Evolutionary conservation across 352 stramenopile genomes (phyloP).

Genomic region (Phytophthora sansomeana): DNA sequence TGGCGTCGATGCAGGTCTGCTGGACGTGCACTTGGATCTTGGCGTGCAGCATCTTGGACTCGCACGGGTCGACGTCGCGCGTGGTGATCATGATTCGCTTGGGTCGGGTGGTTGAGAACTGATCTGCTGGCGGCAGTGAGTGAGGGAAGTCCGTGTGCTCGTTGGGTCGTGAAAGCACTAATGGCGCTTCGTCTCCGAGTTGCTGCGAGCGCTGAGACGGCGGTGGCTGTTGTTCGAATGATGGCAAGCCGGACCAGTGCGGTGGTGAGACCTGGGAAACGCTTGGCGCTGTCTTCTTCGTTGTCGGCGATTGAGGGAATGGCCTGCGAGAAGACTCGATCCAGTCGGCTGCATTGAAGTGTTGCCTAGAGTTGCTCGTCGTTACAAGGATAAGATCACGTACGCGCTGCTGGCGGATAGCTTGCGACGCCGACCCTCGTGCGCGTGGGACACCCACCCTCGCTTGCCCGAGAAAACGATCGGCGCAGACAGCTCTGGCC

Average conservation of each 20-base stretch:
- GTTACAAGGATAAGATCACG: slow-evolving; percentile 32
- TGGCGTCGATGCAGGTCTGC: background rate
- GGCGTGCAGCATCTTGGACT: slow-evolving; percentile 28
- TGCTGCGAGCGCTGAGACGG: background rate
- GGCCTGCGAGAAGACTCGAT: background rate
- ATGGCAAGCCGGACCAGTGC: slow-evolving; percentile 19
- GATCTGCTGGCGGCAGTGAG: background rate
- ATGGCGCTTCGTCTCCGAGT: slow-evolving; percentile 26
- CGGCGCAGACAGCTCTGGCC: background rate
- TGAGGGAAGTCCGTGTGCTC: background rate
- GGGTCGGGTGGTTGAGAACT: slow-evolving; percentile 24
- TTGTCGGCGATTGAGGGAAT: slow-evolving; percentile 13
- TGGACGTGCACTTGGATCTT: slow-evolving; percentile 23
- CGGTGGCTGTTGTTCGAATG: slow-evolving; percentile 32
- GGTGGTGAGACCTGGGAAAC: slow-evolving; percentile 28
- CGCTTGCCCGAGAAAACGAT: slow-evolving; percentile 23
- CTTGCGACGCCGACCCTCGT: background rate
- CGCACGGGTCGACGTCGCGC: slow-evolving; percentile 19
- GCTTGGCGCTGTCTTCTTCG: slow-evolving; percentile 19
- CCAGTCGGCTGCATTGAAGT: background rate
- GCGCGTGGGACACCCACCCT: slow-evolving; percentile 2
- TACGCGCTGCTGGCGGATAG: slow-evolving; percentile 4
- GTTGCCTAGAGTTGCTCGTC: slow-evolving; percentile 1
- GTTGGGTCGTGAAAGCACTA: slow-evolving; percentile 28
- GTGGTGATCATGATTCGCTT: slow-evolving; percentile 31